phyloP scores from a whole-genome alignment of 257 asterid species.

The Nicotiana knightiana region DNA sequence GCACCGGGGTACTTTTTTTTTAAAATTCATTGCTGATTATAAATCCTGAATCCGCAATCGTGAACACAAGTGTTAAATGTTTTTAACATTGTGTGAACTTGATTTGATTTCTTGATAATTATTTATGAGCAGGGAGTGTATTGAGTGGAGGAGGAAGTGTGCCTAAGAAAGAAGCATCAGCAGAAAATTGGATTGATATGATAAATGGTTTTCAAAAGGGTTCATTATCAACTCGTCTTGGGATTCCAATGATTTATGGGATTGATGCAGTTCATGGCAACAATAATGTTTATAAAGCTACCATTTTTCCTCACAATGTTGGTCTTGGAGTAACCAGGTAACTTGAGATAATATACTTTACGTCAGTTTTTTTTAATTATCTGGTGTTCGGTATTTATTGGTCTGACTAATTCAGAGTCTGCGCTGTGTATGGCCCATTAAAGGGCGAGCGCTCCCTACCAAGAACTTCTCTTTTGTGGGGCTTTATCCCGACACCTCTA shows the following conservation, averaged over 20 bases:
- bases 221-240: slow-evolving; percentile 17
- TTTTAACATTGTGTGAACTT: background rate
- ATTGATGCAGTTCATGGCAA: slow-evolving; percentile 26
- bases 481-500: too few relatives aligned
- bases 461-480: too few relatives aligned
- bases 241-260: slow-evolving; percentile 26
- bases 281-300: slow-evolving; percentile 17
- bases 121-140: slow-evolving; percentile 14
- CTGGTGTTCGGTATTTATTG: fast-evolving
- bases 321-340: slow-evolving; percentile 24
- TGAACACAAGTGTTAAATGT: background rate
- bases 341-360: background rate
- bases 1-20: too few relatives aligned
- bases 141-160: slow-evolving; percentile 27
- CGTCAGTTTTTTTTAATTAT: background rate
- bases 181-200: slow-evolving; percentile 21
- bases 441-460: too few relatives aligned
- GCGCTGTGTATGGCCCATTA: too few relatives aligned
- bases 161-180: slow-evolving; percentile 11
- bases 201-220: slow-evolving; percentile 22
- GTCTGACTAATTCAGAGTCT: too few relatives aligned
- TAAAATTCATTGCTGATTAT: background rate
- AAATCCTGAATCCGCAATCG: background rate
- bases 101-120: background rate
- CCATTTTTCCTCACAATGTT: slow-evolving; percentile 22